Evolutionary conservation across 192 early-diverging fungal genomes (phyloP), one percentile per base, ranked within the genome.

Genomic region (Coemansia sp.): DNA sequence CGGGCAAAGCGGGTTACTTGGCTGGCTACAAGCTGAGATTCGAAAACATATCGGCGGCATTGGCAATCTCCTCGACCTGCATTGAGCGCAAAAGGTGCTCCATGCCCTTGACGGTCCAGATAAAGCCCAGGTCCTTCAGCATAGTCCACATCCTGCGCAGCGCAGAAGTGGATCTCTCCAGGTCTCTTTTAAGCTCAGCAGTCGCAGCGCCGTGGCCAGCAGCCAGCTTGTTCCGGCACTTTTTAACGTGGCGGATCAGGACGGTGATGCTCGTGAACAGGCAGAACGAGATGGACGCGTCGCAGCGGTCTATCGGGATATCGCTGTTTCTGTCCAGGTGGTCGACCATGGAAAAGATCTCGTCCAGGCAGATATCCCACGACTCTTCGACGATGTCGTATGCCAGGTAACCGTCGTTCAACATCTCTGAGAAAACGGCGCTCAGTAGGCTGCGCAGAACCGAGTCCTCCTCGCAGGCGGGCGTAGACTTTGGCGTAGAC

Each of bases 51-150:
- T 78, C 70, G 18, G 67, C 52, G 5, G 75, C 75, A 39, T 67
- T 73, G 29, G 67, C 67, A n/a, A 74, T 67, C 51, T 79, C 71
- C 9, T 79, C 76, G 45, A 79, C 62, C 32, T 79, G 76, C 76
- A 79, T 79, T 0, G 68, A 60, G 24, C 68, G 71, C 36, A 79
- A 55, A 34, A 79, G 56, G 7, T 67, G 51, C 53, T 79, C 76
- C 64, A 73, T 68, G 51, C 61, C 71, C 49, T 64, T 55, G 45
- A 68, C 58, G 14, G 64, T 57, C 76, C 76, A 79, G 27, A 71
- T 69, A 32, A 67, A 67, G 9, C 76, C 76, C 4, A 73, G 54
- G 34, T 70, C 67, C 55, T 79, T 69, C 34, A 79, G 67, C 68
- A 74, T 64, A 11, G 45, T 50, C 76, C 76, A 79, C 61, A 73